Evolutionary conservation across 257 asterid species (phyloP), one percentile per base, ranked within the genome.

Genomic region (Phtheirospermum japonicum): DNA sequence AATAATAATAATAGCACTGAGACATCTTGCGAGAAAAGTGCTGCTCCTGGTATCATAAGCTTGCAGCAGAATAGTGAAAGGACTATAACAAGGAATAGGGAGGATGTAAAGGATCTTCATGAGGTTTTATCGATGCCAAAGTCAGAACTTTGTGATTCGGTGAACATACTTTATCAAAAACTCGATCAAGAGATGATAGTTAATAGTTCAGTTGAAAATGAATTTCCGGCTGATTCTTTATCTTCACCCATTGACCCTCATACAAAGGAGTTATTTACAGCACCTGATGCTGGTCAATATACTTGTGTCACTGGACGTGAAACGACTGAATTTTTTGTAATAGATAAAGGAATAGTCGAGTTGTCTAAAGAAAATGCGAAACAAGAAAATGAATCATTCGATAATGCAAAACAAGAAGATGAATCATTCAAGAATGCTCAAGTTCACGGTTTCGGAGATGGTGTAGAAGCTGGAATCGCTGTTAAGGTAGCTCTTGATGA

Each of bases 21-120:
- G 51, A 45, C 55, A 30, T 68, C 68, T 54, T 30, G 71, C 56
- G 70, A 43, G 30, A 79, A 57, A 55, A 33, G 4, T 33, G 28
- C 28, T 23, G 53, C 14, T 46, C n/a, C 53, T 2, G 53, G 14
- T 14, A 16, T 14, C 53, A 7, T 16, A 18, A 75, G 36, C 68
- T 61, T 55, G 58, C 75, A 66, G 75, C 79, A 59, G 68, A 75
- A 63, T 70, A 70, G 74, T 70, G 67, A 65, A 56, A 78, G 73
- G 64, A 31, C 78, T 4, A 46, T 14, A 14, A 23, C 14, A 46
- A 46, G 14, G 53, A 16, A 14, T 18, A 42, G 16, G 26, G 97
- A 87, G 65, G 82, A 75, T 49, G 66, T 81, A 54, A 89, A 89
- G 75, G 95, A 86, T 66, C 95, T 86, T 72, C 97, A 87, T 59